Evolutionary conservation across 768 basidiomycete species (phyloP), one percentile per base, ranked within the genome.

Genomic region (Psilocybe tampanensis): DNA sequence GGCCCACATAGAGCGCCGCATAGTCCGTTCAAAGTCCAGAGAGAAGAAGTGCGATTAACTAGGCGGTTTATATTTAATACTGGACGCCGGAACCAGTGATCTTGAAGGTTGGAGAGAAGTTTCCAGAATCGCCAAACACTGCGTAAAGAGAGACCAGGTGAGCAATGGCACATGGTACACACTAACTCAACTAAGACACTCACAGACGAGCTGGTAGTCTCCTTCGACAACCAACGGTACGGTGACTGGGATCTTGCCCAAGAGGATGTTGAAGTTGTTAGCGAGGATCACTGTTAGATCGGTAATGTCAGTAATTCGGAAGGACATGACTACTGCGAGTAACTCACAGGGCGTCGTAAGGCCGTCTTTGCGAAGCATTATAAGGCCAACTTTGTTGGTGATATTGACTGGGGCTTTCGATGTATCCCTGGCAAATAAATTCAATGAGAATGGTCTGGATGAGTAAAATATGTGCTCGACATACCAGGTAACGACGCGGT

Each of bases 111-210:
- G 68, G 67, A 1, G 72, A 73, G 47, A 70, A 70, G 61, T 82
- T 74, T 15, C 80, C 81, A 42, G 80, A 81, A 66, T 81, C 81
- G 17, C 80, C 81, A 43, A 82, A 74, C 44, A 83, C 81, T 83
- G 26, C 24, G n/a, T 39, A 11, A n/a, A 44, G 45, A 21, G 32
- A 44, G 32, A 18, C 44, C 23, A 22, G 52, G 49, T 51, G 23
- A 51, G 52, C 44, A 11, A n/a, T 3, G 22, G 44, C 19, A 17
- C n/a, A 29, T 4, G 21, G 44, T 19, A 17, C n/a, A 13, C 51
- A 51, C 9, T 17, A 18, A 8, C n/a, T n/a, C n/a, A 29, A 11
- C 19, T 19, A 17, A 34, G 19, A 39, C 53, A 80, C 78, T 72
- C 58, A 80, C 79, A 54, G 60, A 74, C 75, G 49, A 77, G 48